Evolutionary conservation across 2,329 filamentous ascomycete genomes (phyloP), one percentile per base, ranked within the genome.

Genomic region (Colletotrichum truncatum): DNA sequence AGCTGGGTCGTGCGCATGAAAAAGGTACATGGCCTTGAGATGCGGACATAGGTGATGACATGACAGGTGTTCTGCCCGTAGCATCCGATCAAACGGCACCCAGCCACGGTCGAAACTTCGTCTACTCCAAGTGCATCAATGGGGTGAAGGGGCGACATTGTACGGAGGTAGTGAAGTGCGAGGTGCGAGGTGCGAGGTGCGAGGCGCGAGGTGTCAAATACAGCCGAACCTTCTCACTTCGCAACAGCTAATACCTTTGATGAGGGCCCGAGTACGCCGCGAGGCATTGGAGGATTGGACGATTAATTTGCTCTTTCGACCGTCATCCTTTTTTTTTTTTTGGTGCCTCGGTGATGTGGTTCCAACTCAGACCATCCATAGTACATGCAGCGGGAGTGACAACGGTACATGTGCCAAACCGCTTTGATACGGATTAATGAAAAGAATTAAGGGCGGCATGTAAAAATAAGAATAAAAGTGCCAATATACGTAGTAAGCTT

Each of bases 1-100:
- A 30, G 14, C n/a, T 28, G 25, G 16, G 41, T 34, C 38, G 55
- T 46, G 25, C 55, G 46, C 55, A 64, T 64, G 32, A 60, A 12
- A 45, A 52, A 43, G 41, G 16, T 43, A 46, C 12, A 61, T 25
- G 30, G 41, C 32, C 38, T 54, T 38, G 8, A 14, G 8, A 39
- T 46, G 49, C 49, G 34, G 34, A 39, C 49, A 25, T 28, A 32
- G 32, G 23, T 55, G 25, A 34, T 53, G 55, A 39, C 48, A 62
- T 43, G 32, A 34, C 49, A 51, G 49, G 54, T 55, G 34, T 62
- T 62, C 49, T 61, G 56, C 49, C 49, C 34, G 21, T 21, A 21
- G 32, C 25, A 51, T 61, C 41, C 34, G 56, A 65, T 55, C 56
- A 43, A 55, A 49, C 26, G 41, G 57, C 49, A 36, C 41, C 56